Evolutionary conservation across 1,284 basidiomycete genomes (phyloP).

Genomic region (Salmacisia buchloeana): DNA sequence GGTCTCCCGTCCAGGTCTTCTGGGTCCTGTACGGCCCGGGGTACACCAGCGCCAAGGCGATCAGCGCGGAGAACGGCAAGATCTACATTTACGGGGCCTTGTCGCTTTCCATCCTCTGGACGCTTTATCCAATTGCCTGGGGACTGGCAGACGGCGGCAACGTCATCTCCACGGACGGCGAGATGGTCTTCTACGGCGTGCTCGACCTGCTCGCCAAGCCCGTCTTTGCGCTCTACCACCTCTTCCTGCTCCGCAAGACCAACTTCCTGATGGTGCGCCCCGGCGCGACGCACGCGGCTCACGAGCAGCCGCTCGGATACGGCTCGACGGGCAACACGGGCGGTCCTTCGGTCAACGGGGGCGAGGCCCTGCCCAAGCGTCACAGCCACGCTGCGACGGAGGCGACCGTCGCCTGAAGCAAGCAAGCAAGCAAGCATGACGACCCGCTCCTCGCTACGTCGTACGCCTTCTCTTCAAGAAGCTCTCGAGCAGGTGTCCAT

Average conservation of each 20-base stretch:
- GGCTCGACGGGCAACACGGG: not conserved
- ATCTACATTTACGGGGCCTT: constrained; percentile 54
- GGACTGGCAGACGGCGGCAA: constrained; percentile 57
- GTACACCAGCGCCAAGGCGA: constrained; percentile 50
- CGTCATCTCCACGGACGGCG: constrained; percentile 53
- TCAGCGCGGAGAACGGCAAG: constrained; percentile 51
- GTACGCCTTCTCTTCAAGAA: no score
- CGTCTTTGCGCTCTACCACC: constrained; percentile 41
- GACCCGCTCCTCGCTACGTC: no score
- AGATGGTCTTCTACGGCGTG: constrained; percentile 59
- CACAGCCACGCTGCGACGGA: not conserved
- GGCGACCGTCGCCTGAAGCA: not conserved
- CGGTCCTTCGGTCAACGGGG: not conserved
- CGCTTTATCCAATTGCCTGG: constrained; percentile 58
- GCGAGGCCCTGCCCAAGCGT: not conserved
- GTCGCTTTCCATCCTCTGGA: constrained; percentile 32
- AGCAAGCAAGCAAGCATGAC: no score
- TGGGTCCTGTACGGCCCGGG: constrained; percentile 48
- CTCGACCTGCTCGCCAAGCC: constrained; percentile 60
- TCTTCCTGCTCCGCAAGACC: constrained; percentile 29
- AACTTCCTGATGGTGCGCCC: constrained; percentile 31
- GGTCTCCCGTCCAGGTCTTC: constrained; percentile 21
- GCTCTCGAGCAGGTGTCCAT: no score
- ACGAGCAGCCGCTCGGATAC: not conserved
- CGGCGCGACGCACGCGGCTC: not conserved